Conservation (phyloP, 805 yeast species). For the Kuraishia hungarica region DNA sequence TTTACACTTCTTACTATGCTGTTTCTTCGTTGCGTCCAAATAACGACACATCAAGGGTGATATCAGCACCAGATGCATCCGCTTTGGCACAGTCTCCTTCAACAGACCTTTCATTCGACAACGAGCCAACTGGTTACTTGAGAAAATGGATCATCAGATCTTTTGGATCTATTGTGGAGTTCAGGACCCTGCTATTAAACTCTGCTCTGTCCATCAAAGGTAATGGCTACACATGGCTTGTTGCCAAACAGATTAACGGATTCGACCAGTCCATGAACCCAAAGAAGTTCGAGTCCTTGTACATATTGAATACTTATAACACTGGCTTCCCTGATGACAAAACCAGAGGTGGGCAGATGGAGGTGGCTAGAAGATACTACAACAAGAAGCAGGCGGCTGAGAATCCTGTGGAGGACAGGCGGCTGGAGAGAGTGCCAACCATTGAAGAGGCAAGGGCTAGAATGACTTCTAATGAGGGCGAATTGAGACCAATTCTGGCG, state of each 20-base stretch:
- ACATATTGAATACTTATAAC: slow-evolving; percentile 76
- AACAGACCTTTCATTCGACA: slow-evolving; percentile 16
- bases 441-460: slow-evolving; percentile 30
- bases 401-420: slow-evolving; percentile 1
- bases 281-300: slow-evolving; percentile 34
- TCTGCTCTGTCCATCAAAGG: slow-evolving; percentile 73
- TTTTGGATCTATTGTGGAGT: slow-evolving; percentile 73
- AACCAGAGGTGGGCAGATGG: slow-evolving; percentile 42
- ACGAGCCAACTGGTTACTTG: slow-evolving; percentile 23
- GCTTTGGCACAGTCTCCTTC: slow-evolving; percentile 39
- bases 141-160: slow-evolving; percentile 42
- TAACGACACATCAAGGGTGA: slow-evolving; percentile 6
- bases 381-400: slow-evolving; percentile 3
- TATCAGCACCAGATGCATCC: slow-evolving; percentile 14
- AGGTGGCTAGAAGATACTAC: slow-evolving; percentile 23
- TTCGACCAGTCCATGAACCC: slow-evolving; percentile 3
- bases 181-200: slow-evolving; percentile 59
- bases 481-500: slow-evolving; percentile 52
- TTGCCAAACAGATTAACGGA: slow-evolving; percentile 43
- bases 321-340: slow-evolving; percentile 76
- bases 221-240: slow-evolving; percentile 87
- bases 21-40: slow-evolving; percentile 22
- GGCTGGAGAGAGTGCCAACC: slow-evolving; percentile 15
- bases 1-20: slow-evolving; percentile 40
- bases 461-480: slow-evolving; percentile 25